Evolutionary conservation across 192 early-diverging fungal species (phyloP), one percentile per base, ranked within the genome.

Genomic region (Linnemannia hyalina): DNA sequence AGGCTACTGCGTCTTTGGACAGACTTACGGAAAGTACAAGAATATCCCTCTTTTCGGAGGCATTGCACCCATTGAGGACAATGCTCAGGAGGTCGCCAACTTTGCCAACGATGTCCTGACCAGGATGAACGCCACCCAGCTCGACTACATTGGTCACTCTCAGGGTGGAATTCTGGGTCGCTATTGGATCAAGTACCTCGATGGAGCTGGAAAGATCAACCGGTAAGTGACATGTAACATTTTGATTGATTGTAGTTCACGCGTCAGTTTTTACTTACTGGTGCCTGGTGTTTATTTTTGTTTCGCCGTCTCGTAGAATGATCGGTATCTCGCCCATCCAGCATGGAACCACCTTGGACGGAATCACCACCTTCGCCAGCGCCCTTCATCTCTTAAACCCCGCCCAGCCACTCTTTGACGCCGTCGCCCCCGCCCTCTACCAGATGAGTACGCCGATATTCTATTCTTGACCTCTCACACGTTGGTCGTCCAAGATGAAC

Each of bases 1-100:
- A 3, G 83, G 83, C 7, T 85, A 85, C 47, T 85, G 83, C 57
- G 83, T 85, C 68, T 85, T 85, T 74, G 78, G 78, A 4, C 20
- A 80, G 73, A 80, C 77, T 4, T 84, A 84, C 44, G 82, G 82
- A 35, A 63, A 54, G 32, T 80, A 63, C 77, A 71, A 79, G 5
- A 26, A 73, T 42, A 72, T 84, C 10, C 82, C 73, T 4, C 7
- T 83, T 35, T 1, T 86, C 22, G 80, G 79, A 20, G 84, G 79
- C 7, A 32, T 86, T 0, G 78, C 75, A 0, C 78, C 78, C 6
- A 70, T 86, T 6, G 84, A 80, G 70, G 36, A 80, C 23, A 63
- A 75, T 76, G 84, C 84, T 2, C 78, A 86, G 52, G 84, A 86
- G 42, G 29, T 86, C 18, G 71, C 26, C 11, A 70, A 42, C 10